phyloP scores from a whole-genome alignment of 2,329 filamentous ascomycete genomes.

The Penicillium vulpinum region DNA sequence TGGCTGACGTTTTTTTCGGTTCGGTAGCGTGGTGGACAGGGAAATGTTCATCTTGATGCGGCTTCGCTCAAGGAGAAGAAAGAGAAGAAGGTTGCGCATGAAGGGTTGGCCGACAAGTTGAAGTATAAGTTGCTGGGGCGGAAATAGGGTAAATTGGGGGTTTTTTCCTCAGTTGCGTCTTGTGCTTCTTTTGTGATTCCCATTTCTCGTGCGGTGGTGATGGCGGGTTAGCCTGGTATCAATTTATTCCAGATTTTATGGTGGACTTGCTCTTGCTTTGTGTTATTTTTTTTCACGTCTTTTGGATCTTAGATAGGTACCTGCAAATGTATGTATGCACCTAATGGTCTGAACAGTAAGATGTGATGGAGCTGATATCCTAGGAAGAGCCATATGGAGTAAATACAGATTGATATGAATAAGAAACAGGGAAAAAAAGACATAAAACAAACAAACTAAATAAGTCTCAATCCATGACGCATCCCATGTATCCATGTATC shows the following conservation, averaged over 20 bases:
- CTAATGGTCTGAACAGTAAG: not conserved
- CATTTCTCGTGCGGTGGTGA: constrained; percentile 8
- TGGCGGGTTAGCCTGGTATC: not conserved
- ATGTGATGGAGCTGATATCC: too few species aligned
- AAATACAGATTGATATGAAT: not conserved
- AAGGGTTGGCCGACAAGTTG: constrained; percentile 51
- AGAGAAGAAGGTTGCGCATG: constrained; percentile 34
- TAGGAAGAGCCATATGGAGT: not conserved
- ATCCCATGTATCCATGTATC: constrained; percentile 22
- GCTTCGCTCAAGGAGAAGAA: constrained; percentile 31
- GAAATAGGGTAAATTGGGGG: constrained; percentile 18
- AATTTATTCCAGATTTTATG: not conserved
- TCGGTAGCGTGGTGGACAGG: constrained; percentile 48
- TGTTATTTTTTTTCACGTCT: not conserved
- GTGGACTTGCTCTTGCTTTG: not conserved
- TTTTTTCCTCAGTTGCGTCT: not conserved
- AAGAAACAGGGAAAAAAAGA: not conserved
- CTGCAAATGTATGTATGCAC: not conserved
- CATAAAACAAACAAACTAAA: not conserved
- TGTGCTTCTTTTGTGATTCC: constrained; percentile 24
- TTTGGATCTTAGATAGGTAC: not conserved
- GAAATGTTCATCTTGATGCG: constrained; percentile 45
- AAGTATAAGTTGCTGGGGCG: constrained; percentile 46
- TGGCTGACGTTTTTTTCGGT: not conserved
- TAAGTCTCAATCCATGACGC: not conserved